Conservation (phyloP, 805 yeast genomes). For the Gaillardinia entomophila region DNA sequence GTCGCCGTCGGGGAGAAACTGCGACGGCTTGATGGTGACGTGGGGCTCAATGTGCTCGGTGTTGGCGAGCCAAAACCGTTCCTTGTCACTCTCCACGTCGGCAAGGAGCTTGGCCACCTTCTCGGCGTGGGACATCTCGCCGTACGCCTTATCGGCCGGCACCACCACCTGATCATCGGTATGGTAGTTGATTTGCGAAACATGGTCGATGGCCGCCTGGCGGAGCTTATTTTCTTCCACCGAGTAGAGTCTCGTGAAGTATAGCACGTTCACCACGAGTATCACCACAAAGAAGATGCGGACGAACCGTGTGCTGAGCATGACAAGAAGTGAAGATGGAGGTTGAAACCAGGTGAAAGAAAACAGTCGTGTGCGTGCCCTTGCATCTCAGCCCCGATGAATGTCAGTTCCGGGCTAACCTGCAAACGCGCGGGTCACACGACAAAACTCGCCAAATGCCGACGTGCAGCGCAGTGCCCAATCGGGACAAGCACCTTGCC, state of each 20-base stretch:
- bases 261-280: conserved; percentile 14
- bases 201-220: conserved; percentile 9
- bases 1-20: conserved; percentile 1
- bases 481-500: too few relatives aligned
- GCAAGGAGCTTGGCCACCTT: not conserved
- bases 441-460: too few relatives aligned
- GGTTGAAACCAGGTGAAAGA: too few relatives aligned
- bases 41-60: conserved; percentile 6
- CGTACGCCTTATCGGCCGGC: conserved; percentile 10
- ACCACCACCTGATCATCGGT: conserved; percentile 16
- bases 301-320: conserved; percentile 10
- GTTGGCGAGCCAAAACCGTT: conserved; percentile 10
- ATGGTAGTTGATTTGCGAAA: conserved; percentile 6
- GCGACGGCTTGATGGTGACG: not conserved
- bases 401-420: too few relatives aligned
- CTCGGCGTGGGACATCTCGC: conserved; percentile 3
- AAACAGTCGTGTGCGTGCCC: too few relatives aligned
- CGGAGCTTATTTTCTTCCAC: conserved; percentile 11
- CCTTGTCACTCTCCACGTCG: conserved; percentile 3
- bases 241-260: conserved; percentile 13
- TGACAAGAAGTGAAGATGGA: too few relatives aligned
- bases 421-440: too few relatives aligned
- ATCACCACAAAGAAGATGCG: conserved; percentile 13
- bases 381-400: too few relatives aligned
- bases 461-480: too few relatives aligned